phyloP scores from a whole-genome alignment of 2,329 filamentous ascomycete species.

The Talaromyces islandicus region DNA sequence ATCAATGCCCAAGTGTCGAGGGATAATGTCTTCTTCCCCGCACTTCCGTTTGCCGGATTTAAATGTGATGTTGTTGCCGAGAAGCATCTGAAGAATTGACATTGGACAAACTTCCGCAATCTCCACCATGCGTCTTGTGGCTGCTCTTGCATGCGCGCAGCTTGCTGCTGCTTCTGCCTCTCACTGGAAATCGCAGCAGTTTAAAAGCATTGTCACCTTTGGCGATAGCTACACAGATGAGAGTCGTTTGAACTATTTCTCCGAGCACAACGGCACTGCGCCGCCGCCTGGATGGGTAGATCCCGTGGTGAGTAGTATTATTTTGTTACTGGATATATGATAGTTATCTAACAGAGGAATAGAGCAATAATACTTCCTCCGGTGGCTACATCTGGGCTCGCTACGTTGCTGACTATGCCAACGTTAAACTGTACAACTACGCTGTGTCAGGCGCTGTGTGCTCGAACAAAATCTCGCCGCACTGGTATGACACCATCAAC shows the following conservation, averaged over 20 bases:
- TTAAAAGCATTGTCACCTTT: conserved; percentile 62
- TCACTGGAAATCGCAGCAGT: conserved; percentile 35
- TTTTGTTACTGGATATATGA: neutral
- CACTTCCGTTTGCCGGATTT: neutral
- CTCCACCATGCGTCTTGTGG: neutral
- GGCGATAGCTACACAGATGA: conserved; percentile 76
- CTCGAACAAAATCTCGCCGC: conserved; percentile 60
- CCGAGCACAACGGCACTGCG: conserved; percentile 49
- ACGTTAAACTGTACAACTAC: conserved; percentile 54
- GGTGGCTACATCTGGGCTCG: conserved; percentile 67
- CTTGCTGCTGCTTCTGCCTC: neutral
- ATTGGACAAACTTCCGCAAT: neutral
- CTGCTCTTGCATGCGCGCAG: neutral
- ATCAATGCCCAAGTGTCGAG: neutral
- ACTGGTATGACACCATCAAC: conserved; percentile 47
- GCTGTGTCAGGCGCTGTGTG: conserved; percentile 68
- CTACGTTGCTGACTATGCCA: conserved; percentile 56
- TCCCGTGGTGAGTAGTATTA: conserved; percentile 32
- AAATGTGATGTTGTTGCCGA: neutral
- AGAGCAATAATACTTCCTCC: conserved; percentile 50
- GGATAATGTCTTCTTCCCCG: neutral
- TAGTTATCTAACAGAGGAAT: neutral
- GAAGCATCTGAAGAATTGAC: neutral
- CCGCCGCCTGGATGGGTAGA: conserved; percentile 58
- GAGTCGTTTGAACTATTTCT: conserved; percentile 59